A percentile compares a stretch with the other conserved stretches of the same genome.
Evolutionary conservation across 768 basidiomycete species (phyloP).

Genomic region (Steccherinum ochraceum): DNA sequence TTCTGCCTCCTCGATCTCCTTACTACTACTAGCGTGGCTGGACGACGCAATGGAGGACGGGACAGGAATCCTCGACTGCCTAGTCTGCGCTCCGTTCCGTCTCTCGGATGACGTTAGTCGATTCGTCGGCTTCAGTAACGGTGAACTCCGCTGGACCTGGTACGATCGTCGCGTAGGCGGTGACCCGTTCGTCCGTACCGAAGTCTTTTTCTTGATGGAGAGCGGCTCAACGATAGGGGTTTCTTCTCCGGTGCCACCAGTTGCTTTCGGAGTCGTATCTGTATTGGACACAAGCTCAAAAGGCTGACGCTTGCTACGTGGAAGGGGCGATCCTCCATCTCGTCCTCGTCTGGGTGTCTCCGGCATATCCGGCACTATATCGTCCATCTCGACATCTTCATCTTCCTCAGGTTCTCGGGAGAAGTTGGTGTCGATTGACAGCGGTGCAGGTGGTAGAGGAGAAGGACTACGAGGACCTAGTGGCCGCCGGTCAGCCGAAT

Average conservation of each 20-base stretch:
- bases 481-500: slow-evolving; percentile 52
- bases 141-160: slow-evolving; percentile 34
- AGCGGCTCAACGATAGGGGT: slow-evolving; percentile 60
- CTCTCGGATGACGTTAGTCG: slow-evolving; percentile 2
- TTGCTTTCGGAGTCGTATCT: slow-evolving; percentile 46
- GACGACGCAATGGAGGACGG: background rate
- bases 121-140: slow-evolving; percentile 24
- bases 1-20: slow-evolving; percentile 31
- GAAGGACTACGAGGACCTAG: slow-evolving; percentile 74
- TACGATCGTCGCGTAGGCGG: slow-evolving; percentile 23
- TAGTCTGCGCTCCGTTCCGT: background rate
- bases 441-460: slow-evolving; percentile 48
- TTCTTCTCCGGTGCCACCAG: slow-evolving; percentile 25
- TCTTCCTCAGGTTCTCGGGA: slow-evolving; percentile 38
- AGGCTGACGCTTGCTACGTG: slow-evolving; percentile 67
- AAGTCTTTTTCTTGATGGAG: slow-evolving; percentile 81
- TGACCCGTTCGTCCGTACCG: slow-evolving; percentile 42
- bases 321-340: slow-evolving; percentile 41
- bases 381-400: slow-evolving; percentile 39
- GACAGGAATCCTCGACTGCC: background rate
- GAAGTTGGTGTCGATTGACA: slow-evolving; percentile 21
- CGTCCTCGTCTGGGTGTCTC: slow-evolving; percentile 19
- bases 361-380: slow-evolving; percentile 18
- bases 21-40: background rate
- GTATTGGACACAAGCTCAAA: slow-evolving; percentile 48